These are phyloP conservation scores for Salvia splendens DNA, from an alignment of 257 asterid species.

Conservation along the genomic window DNA sequence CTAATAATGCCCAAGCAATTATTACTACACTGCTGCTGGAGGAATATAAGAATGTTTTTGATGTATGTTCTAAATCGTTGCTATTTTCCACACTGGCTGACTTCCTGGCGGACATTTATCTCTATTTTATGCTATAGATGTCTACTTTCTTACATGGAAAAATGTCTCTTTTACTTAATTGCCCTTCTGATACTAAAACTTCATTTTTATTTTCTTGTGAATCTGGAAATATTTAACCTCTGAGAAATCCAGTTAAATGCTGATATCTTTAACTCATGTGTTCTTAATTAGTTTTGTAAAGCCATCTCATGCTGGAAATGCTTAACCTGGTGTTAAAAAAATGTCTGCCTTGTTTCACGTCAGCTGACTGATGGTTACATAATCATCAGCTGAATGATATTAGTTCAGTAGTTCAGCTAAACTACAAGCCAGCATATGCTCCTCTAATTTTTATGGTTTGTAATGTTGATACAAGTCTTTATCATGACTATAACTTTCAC, in stretches of 20 bases:
- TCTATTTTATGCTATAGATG: constrained; percentile 12
- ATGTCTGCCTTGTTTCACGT: constrained; percentile 16
- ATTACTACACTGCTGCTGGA: constrained; percentile 74
- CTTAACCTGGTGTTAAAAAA: background rate
- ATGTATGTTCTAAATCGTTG: constrained; percentile 52
- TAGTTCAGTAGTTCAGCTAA: constrained; percentile 16
- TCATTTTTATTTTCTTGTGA: constrained; percentile 14
- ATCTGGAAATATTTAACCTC: constrained; percentile 19
- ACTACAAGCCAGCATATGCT: constrained; percentile 4
- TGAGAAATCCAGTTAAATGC: constrained; percentile 27
- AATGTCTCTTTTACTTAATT: constrained; percentile 16
- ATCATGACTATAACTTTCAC: constrained; percentile 11
- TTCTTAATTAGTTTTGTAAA: constrained; percentile 23
- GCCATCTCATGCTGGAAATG: constrained; percentile 16
- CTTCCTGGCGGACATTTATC: constrained; percentile 23
- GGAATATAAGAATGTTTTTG: constrained; percentile 76
- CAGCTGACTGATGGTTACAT: constrained; percentile 20
- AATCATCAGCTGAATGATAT: background rate
- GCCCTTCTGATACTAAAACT: constrained; percentile 10
- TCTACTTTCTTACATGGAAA: constrained; percentile 15
- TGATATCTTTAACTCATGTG: constrained; percentile 1
- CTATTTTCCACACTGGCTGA: constrained; percentile 21
- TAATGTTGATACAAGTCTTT: constrained; percentile 18
- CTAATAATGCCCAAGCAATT: constrained; percentile 86
- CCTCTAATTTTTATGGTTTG: constrained; percentile 13